phyloP scores from a whole-genome alignment of 2,329 filamentous ascomycete species.

The Monosporascus sp. region DNA sequence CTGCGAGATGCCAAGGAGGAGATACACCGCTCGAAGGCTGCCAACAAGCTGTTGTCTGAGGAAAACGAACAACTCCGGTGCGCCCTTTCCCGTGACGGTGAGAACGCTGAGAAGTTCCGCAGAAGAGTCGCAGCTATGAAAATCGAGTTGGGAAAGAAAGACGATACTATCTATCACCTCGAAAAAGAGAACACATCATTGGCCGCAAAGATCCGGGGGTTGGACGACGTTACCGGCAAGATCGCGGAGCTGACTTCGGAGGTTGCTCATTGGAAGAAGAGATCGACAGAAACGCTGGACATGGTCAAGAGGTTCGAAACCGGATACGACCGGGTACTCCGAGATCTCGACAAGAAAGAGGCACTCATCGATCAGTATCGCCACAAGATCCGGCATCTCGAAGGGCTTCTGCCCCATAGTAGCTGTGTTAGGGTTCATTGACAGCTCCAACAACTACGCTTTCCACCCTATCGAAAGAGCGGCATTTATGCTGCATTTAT shows the following conservation, averaged over 20 bases:
- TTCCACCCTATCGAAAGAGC: too few relatives aligned
- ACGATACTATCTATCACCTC: slow-evolving; percentile 8
- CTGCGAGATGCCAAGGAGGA: slow-evolving; percentile 9
- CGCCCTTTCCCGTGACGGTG: slow-evolving; percentile 8
- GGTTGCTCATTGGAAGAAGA: slow-evolving; percentile 2
- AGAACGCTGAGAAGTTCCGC: slow-evolving; percentile 10
- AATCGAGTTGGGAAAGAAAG: slow-evolving; percentile 13
- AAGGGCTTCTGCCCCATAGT: background rate
- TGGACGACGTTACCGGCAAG: slow-evolving; percentile 8
- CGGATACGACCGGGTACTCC: slow-evolving; percentile 3
- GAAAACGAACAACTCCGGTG: slow-evolving; percentile 11
- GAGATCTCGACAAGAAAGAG: background rate
- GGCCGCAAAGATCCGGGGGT: slow-evolving; percentile 10
- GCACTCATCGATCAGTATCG: background rate
- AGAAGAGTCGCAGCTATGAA: slow-evolving; percentile 13
- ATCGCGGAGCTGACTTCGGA: slow-evolving; percentile 1
- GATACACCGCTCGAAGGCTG: slow-evolving; percentile 8
- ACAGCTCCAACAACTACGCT: too few relatives aligned
- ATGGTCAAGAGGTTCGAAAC: slow-evolving; percentile 7
- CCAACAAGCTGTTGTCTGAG: slow-evolving; percentile 10
- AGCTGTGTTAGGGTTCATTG: background rate
- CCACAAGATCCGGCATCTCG: background rate
- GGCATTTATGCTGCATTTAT: background rate
- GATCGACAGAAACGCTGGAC: slow-evolving; percentile 1
- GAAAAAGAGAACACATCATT: slow-evolving; percentile 11